Base-by-base conservation (phyloP, 2,329 filamentous ascomycete genomes). In the Alternaria dauci region DNA sequence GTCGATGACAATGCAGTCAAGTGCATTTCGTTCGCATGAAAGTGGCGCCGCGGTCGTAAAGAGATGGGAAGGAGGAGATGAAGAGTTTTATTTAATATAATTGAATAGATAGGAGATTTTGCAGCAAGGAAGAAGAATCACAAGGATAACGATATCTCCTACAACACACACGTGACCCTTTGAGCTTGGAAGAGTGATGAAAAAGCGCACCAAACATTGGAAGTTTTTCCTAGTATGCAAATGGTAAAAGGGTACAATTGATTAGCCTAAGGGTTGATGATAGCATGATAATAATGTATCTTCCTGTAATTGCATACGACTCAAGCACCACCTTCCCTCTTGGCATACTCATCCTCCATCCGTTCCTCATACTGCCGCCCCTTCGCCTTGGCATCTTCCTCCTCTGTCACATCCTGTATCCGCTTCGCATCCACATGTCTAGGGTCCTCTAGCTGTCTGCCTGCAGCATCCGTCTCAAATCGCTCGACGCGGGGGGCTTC, bases 311-410 rank as follows among this genome's bases (percentile, higher is more conserved):
- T 8, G 11, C 3, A 8, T 28, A 16, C 36, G 5, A 20, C 32
- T 43, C 66, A 81, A 42, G 79, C 79, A 44, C 79, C 79, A 9
- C 80, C 79, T 65, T 81, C 79, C 28, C 78, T 69, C 75, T 81
- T 81, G 2, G 79, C 80, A 68, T 81, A 81, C 62, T 81, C 80
- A 1, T 80, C 79, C 66, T 81, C 78, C 63, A 81, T 81, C 23
- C 70, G 71, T 67, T 81, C 76, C 59, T 77, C 76, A 62, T 79
- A 81, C 55, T 76, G 43, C 65, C 71, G 76, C 58, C 78, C 78
- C 39, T 72, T 75, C 2, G 71, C 69, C 47, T 78, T 75, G 1
- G 55, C 44, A 8, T 77, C 70, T 50, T 78, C 71, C 42, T 74
- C 63, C 23, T 75, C 72, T 1, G 71, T 76, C 34, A 76, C 75